Evolutionary conservation across 1,139 yeast genomes (phyloP).

Genomic region (Pichia terricola): DNA sequence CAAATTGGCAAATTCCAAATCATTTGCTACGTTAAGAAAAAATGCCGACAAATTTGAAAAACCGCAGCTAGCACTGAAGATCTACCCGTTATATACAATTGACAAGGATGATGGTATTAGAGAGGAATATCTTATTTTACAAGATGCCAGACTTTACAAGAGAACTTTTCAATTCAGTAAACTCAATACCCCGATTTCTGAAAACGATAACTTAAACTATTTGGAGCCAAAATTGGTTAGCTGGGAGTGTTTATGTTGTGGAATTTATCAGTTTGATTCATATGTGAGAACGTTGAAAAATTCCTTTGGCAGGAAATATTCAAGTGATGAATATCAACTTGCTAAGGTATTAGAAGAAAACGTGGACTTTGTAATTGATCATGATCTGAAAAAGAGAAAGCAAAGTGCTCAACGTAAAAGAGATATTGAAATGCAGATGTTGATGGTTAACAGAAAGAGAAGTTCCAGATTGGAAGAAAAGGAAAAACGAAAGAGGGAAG

Average conservation of each 20-base stretch:
- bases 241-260: slow-evolving; percentile 33
- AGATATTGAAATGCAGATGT: slow-evolving; percentile 42
- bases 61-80: slow-evolving; percentile 26
- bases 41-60: slow-evolving; percentile 35
- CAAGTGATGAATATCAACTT: slow-evolving; percentile 17
- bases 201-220: slow-evolving; percentile 27
- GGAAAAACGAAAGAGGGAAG: slow-evolving; percentile 37
- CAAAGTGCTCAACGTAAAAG: slow-evolving; percentile 36
- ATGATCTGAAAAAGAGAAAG: slow-evolving; percentile 37
- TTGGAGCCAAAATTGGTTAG: slow-evolving; percentile 28
- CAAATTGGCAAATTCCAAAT: slow-evolving; percentile 28
- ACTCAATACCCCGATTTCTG: slow-evolving; percentile 35
- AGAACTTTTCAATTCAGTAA: slow-evolving; percentile 29
- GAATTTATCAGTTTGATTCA: slow-evolving; percentile 25
- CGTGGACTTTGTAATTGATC: slow-evolving; percentile 20
- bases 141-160: slow-evolving; percentile 38
- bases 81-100: slow-evolving; percentile 14
- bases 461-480: slow-evolving; percentile 46
- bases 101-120: slow-evolving; percentile 9
- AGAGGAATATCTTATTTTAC: slow-evolving; percentile 34
- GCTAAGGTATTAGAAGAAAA: slow-evolving; percentile 17
- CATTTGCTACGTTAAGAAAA: slow-evolving; percentile 31
- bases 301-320: slow-evolving; percentile 20
- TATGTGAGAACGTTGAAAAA: slow-evolving; percentile 23
- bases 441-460: slow-evolving; percentile 45